Conservation (phyloP, 768 basidiomycete genomes). For the Mycena floridula region DNA sequence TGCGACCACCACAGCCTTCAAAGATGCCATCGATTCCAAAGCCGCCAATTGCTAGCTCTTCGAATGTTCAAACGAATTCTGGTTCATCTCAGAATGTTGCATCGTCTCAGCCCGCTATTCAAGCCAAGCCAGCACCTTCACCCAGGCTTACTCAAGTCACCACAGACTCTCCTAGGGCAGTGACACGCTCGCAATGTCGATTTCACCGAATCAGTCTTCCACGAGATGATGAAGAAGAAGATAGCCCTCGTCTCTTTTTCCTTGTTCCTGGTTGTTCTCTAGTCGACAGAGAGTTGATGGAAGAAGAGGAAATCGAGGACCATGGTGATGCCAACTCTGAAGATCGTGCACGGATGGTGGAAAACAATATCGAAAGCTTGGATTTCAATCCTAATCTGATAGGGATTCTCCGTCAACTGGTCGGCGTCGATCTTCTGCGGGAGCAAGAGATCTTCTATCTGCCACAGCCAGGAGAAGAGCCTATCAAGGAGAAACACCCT, state of each 20-base stretch:
- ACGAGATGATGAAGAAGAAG: constrained; percentile 42
- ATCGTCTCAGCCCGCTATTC: constrained; percentile 3
- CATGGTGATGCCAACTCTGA: constrained; percentile 50
- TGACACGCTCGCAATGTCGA: constrained; percentile 62
- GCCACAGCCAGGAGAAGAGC: constrained; percentile 42
- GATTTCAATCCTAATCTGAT: constrained; percentile 49
- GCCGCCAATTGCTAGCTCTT: too few species aligned
- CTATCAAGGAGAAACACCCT: constrained; percentile 5
- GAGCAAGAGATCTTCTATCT: constrained; percentile 64
- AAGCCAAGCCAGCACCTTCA: too few species aligned
- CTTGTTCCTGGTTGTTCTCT: constrained; percentile 67
- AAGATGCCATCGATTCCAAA: too few species aligned
- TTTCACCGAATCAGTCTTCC: constrained; percentile 66
- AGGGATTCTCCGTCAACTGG: constrained; percentile 51
- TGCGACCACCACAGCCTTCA: too few species aligned
- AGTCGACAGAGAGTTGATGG: constrained; percentile 48
- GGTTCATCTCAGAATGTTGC: too few species aligned
- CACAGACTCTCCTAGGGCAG: constrained; percentile 11
- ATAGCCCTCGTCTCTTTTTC: constrained; percentile 50
- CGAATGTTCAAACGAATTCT: too few species aligned
- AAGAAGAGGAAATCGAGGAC: constrained; percentile 55
- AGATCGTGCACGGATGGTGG: constrained; percentile 41
- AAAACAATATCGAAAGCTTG: constrained; percentile 41
- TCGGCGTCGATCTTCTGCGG: constrained; percentile 57
- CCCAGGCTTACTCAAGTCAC: not conserved